Conservation (phyloP, 192 early-diverging fungal species). For the Neocallimastix lanati region DNA sequence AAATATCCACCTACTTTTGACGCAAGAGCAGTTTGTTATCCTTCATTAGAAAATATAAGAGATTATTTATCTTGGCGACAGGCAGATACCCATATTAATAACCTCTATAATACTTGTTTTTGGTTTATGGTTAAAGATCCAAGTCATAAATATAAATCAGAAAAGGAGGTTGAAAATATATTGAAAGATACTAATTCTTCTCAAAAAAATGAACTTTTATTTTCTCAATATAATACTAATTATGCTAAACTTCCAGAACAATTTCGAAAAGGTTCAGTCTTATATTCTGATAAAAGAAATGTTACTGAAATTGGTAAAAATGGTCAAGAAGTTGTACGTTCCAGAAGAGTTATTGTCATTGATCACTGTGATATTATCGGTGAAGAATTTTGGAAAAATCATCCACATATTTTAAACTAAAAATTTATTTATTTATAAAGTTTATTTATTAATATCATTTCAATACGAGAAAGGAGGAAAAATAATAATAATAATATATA, state of each 20-base stretch:
- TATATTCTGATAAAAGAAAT: slow-evolving; percentile 40
- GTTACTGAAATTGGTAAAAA: slow-evolving; percentile 4
- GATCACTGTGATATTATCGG: slow-evolving; percentile 56
- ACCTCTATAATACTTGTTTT: slow-evolving; percentile 80
- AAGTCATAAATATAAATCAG: slow-evolving; percentile 36
- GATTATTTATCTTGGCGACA: slow-evolving; percentile 94
- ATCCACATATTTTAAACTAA: slow-evolving; percentile 22
- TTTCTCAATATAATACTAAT: slow-evolving; percentile 66
- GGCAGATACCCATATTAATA: slow-evolving; percentile 39
- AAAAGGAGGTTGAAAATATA: slow-evolving; percentile 51
- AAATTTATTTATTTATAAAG: no score
- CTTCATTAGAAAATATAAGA: slow-evolving; percentile 54
- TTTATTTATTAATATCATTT: no score
- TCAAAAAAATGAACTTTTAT: slow-evolving; percentile 83
- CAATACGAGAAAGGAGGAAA: no score
- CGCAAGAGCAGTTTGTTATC: slow-evolving; percentile 73
- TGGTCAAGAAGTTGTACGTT: slow-evolving; percentile 14
- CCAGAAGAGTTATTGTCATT: slow-evolving; percentile 28
- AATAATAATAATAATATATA: no score
- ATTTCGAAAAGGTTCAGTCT: slow-evolving; percentile 73
- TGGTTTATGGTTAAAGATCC: slow-evolving; percentile 59
- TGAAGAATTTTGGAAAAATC: slow-evolving; percentile 49
- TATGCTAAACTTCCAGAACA: slow-evolving; percentile 67
- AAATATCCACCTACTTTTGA: slow-evolving; percentile 79
- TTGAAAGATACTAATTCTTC: slow-evolving; percentile 74